These are phyloP conservation scores for Phytophthora boehmeriae DNA, from an alignment of 352 stramenopile genomes.

Conservation along the genomic window DNA sequence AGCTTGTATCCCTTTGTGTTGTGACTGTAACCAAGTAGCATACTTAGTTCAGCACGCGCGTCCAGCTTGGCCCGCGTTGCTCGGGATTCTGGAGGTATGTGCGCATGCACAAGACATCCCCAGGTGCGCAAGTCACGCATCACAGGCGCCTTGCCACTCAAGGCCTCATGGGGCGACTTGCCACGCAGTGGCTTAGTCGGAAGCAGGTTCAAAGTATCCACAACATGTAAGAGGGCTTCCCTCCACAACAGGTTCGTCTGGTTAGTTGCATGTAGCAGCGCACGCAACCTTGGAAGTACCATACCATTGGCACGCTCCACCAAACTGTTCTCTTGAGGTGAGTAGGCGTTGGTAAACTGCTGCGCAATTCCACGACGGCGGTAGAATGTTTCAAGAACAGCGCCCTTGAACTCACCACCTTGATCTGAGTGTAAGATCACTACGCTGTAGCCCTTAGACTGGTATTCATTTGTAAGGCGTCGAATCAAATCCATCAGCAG, in stretches of 20 bases:
- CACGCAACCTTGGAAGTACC: slow-evolving; percentile 11
- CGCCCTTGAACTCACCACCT: slow-evolving; percentile 20
- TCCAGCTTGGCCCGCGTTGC: slow-evolving; percentile 13
- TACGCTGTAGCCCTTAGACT: no score
- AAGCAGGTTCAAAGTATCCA: slow-evolving; percentile 18
- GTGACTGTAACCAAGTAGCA: slow-evolving; percentile 10
- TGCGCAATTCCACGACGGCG: neutral
- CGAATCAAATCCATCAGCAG: no score
- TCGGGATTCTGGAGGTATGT: slow-evolving; percentile 6
- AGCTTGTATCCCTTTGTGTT: slow-evolving; percentile 26
- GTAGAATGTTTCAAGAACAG: neutral
- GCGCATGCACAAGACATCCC: slow-evolving; percentile 21
- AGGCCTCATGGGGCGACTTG: slow-evolving; percentile 13
- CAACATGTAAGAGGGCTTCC: slow-evolving; percentile 12
- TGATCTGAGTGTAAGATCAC: slow-evolving; percentile 15
- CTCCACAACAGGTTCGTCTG: slow-evolving; percentile 23
- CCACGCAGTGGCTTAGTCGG: slow-evolving; percentile 3
- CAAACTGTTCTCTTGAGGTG: slow-evolving; percentile 24
- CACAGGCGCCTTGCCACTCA: slow-evolving; percentile 9
- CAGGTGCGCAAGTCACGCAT: slow-evolving; percentile 14
- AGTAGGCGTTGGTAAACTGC: slow-evolving; percentile 22
- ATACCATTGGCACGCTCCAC: slow-evolving; percentile 11
- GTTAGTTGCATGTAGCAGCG: slow-evolving; percentile 14
- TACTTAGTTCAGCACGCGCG: slow-evolving; percentile 1
- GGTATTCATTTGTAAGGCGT: no score